phyloP scores from a whole-genome alignment of 2,329 filamentous ascomycete species.

The Cladosporium colombiae region DNA sequence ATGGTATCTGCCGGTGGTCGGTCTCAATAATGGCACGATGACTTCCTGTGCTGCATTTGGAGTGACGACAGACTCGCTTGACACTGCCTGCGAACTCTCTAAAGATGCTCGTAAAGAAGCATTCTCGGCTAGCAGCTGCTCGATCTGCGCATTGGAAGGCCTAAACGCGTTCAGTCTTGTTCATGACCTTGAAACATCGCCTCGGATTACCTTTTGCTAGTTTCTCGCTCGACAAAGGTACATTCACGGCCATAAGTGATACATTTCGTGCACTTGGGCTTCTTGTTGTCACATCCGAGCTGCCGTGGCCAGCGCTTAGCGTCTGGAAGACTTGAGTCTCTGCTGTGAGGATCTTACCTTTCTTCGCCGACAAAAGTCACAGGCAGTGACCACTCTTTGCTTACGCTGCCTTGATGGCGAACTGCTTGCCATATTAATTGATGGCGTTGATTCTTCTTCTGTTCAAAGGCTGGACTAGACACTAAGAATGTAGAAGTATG shows the following conservation, averaged over 20 bases:
- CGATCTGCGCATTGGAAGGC: background rate
- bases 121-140: background rate
- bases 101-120: background rate
- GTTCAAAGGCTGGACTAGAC: background rate
- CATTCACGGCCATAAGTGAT: background rate
- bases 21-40: background rate
- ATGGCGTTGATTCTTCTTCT: background rate
- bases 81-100: background rate
- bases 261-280: slow-evolving; percentile 5
- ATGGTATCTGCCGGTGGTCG: background rate
- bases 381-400: background rate
- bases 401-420: background rate
- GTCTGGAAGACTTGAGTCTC: background rate
- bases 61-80: background rate
- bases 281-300: slow-evolving; percentile 8
- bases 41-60: background rate
- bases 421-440: background rate
- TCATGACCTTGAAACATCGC: background rate
- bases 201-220: background rate
- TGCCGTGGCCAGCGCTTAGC: background rate
- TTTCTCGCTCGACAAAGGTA: background rate
- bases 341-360: background rate
- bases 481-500: background rate
- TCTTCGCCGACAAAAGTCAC: slow-evolving; percentile 8
- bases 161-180: background rate